Base-by-base conservation (phyloP, 345 rosid genomes). In the Leavenworthia alabamica region DNA sequence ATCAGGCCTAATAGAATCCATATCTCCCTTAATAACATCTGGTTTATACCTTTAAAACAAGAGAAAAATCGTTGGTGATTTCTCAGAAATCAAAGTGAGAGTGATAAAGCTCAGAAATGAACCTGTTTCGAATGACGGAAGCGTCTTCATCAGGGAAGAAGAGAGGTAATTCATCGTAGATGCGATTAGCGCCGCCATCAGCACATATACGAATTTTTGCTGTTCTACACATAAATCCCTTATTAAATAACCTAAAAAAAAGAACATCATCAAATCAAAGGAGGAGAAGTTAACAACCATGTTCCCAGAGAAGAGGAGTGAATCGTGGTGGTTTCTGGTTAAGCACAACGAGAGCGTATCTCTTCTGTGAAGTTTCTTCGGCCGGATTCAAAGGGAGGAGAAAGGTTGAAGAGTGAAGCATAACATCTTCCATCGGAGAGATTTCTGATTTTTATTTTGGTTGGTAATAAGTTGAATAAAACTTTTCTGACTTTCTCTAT, bases 131-230 rank as follows among this genome's bases (percentile, higher is more conserved):
- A 49, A 94, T 69, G 54, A 46, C 56, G 4, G 50, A 40, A 66
- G 86, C 83, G 48, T 82, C 86, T 56, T 88, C 85, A 1, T 13
- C 17, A 16, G 95, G 93, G 44, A 88, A 70, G 40, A 88, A 70
- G 7, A 42, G 80, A 62, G 99, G 96, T 73, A 94, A 78, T 53
- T 90, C 97, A 26, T 94, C 99, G 71, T 62, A 86, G 67, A 94
- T 31, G 3, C 97, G 99, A 66, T 94, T 94, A 42, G 99, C 99
- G 54, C 99, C 99, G 12, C 99, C 99, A 73, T 94, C 99, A 48
- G 97, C 99, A 43, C 97, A 94, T 44, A 90, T 47, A 55, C 84
- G 88, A 51, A 94, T 62, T 64, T 51, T 76, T 68, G 96, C 99
- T 94, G 92, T 72, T 78, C 84, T 75, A 75, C 64, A 67, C 68